Evolutionary conservation across 2,329 filamentous ascomycete species (phyloP).

Genomic region (Grosmannia penicillata): DNA sequence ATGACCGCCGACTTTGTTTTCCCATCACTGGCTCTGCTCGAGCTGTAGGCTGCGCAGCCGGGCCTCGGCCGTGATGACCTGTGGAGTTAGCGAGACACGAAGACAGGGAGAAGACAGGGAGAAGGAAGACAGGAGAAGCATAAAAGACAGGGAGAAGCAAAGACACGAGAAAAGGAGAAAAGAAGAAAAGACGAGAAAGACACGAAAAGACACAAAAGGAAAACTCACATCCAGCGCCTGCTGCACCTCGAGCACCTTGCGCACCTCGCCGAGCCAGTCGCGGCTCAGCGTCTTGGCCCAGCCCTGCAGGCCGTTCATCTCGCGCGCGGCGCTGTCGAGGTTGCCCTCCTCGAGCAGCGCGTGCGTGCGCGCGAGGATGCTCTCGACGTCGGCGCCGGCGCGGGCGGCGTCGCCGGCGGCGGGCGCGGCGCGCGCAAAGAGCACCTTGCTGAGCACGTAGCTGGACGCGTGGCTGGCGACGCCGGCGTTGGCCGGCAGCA

Average conservation of each 20-base stretch:
- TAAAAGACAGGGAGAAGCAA: constrained; percentile 32
- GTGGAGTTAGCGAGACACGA: neutral
- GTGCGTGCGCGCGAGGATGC: constrained; percentile 78
- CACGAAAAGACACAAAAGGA: neutral
- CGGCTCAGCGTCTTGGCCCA: constrained; percentile 93
- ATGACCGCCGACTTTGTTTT: too few relatives aligned
- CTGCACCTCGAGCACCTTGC: constrained; percentile 85
- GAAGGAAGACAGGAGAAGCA: neutral
- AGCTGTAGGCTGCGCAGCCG: constrained; percentile 76
- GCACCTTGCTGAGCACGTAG: constrained; percentile 76
- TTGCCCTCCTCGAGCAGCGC: constrained; percentile 85
- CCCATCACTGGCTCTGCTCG: constrained; percentile 44
- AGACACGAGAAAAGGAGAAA: neutral
- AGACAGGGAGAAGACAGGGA: neutral
- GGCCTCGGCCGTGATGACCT: constrained; percentile 85
- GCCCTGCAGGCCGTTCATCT: constrained; percentile 84
- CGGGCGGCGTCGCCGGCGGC: constrained; percentile 40
- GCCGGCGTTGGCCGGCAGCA: constrained; percentile 85
- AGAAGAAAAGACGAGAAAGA: neutral
- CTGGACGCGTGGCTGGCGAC: constrained; percentile 89
- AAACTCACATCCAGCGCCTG: constrained; percentile 83
- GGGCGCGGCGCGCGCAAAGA: constrained; percentile 88
- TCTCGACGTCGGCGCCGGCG: constrained; percentile 63
- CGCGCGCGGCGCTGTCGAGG: constrained; percentile 76
- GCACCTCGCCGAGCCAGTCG: constrained; percentile 85